These are phyloP conservation scores for Backusella tarrabulga DNA, from an alignment of 192 early-diverging fungal genomes.

Conservation along the genomic window DNA sequence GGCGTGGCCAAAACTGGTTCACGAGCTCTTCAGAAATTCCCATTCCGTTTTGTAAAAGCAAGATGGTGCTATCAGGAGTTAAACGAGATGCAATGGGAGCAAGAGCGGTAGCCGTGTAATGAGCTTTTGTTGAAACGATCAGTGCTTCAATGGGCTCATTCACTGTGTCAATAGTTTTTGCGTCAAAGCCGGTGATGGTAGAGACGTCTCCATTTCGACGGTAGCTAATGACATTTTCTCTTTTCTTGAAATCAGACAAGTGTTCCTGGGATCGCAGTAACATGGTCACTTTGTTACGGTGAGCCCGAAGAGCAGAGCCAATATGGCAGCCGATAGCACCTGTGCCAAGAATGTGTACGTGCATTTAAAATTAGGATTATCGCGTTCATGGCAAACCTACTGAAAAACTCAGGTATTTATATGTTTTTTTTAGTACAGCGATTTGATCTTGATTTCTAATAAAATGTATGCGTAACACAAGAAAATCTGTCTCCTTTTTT, in stretches of 20 bases:
- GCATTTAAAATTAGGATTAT: conserved; percentile 4
- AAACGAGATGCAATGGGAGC: conserved; percentile 42
- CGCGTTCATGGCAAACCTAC: background rate
- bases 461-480: background rate
- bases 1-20: conserved; percentile 7
- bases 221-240: conserved; percentile 14
- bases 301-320: conserved; percentile 51
- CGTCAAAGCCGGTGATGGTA: background rate
- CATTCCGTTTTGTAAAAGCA: conserved; percentile 69
- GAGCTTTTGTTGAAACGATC: conserved; percentile 64
- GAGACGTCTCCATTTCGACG: background rate
- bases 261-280: conserved; percentile 43
- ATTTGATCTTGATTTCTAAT: background rate
- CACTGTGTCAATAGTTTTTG: background rate
- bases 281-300: conserved; percentile 49
- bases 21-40: conserved; percentile 51
- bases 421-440: background rate
- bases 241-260: conserved; percentile 10
- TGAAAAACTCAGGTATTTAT: background rate
- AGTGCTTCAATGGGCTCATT: conserved; percentile 44
- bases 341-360: conserved; percentile 64
- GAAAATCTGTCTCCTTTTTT: background rate
- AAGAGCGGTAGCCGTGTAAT: conserved; percentile 50
- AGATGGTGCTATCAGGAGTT: conserved; percentile 38
- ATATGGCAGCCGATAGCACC: conserved; percentile 70